These are phyloP conservation scores for Senna siamea DNA, from an alignment of 306 rosid species.

Conservation along the genomic window DNA sequence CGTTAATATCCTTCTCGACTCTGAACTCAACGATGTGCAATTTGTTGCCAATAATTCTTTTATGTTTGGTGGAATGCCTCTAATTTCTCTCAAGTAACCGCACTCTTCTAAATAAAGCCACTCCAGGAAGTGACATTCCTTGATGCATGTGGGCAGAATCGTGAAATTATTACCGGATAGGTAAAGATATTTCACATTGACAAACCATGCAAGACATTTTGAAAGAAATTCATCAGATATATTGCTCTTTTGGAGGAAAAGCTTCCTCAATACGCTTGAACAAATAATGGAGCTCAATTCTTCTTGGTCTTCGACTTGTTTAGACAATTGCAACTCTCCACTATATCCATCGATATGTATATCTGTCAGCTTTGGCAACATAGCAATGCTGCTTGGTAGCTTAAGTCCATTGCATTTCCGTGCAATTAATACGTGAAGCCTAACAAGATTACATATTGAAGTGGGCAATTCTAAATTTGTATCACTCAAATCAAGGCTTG, in stretches of 20 bases:
- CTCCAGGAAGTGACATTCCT: not conserved
- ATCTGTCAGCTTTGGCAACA: not conserved
- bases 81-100: not conserved
- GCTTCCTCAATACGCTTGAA: not conserved
- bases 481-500: too few relatives aligned
- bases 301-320: too few relatives aligned
- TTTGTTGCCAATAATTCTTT: not conserved
- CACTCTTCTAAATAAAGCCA: not conserved
- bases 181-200: not conserved
- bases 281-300: too few relatives aligned
- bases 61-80: slow-evolving; percentile 6
- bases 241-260: not conserved
- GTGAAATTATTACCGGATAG: not conserved
- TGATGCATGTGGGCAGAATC: slow-evolving; percentile 3
- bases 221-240: not conserved
- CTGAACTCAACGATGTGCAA: not conserved
- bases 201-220: not conserved
- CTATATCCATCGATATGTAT: not conserved
- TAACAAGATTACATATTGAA: too few relatives aligned
- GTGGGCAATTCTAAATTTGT: too few relatives aligned
- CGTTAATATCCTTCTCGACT: not conserved
- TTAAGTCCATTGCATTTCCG: too few relatives aligned
- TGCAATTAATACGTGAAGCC: too few relatives aligned
- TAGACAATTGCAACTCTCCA: too few relatives aligned
- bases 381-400: not conserved